Conservation (phyloP, 1,284 basidiomycete species). For the Pseudozyma tsukubaensis region DNA sequence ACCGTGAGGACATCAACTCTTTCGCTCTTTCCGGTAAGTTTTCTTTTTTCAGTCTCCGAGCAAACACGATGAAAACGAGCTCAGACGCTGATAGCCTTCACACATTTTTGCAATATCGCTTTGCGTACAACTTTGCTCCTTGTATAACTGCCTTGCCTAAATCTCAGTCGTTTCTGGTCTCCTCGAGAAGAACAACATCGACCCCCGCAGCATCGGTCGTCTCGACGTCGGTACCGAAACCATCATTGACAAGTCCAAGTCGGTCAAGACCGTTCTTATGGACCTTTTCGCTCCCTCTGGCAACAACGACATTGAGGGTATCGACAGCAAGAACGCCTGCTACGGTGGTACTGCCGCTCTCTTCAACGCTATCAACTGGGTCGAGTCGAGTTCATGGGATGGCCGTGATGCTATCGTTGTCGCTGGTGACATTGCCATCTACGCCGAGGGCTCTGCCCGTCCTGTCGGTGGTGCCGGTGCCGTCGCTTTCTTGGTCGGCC, state of each 20-base stretch:
- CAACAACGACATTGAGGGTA: slow-evolving; percentile 97
- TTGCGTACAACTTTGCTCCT: too few species aligned
- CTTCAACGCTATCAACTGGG: slow-evolving; percentile 93
- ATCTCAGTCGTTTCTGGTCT: slow-evolving; percentile 76
- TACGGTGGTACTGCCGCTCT: slow-evolving; percentile 98
- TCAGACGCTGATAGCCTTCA: too few species aligned
- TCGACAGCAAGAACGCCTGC: slow-evolving; percentile 99
- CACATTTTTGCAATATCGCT: too few species aligned
- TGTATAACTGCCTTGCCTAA: too few species aligned
- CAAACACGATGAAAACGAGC: too few species aligned
- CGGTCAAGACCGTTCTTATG: slow-evolving; percentile 98
- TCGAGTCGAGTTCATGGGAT: slow-evolving; percentile 97
- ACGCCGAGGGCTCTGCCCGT: slow-evolving; percentile 93
- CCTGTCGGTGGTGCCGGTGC: slow-evolving; percentile 98
- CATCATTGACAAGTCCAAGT: slow-evolving; percentile 99
- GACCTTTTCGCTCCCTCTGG: slow-evolving; percentile 91
- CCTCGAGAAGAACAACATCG: slow-evolving; percentile 93
- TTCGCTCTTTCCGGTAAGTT: slow-evolving; percentile 90
- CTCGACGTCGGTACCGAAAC: slow-evolving; percentile 99
- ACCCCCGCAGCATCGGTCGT: slow-evolving; percentile 94
- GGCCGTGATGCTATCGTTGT: slow-evolving; percentile 98
- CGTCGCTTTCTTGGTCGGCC: slow-evolving; percentile 92
- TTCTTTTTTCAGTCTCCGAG: too few species aligned
- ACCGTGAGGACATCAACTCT: slow-evolving; percentile 96
- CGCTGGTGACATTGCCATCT: slow-evolving; percentile 96